Base-by-base conservation (phyloP, 2,329 filamentous ascomycete genomes). In the Talaromyces sp. region DNA sequence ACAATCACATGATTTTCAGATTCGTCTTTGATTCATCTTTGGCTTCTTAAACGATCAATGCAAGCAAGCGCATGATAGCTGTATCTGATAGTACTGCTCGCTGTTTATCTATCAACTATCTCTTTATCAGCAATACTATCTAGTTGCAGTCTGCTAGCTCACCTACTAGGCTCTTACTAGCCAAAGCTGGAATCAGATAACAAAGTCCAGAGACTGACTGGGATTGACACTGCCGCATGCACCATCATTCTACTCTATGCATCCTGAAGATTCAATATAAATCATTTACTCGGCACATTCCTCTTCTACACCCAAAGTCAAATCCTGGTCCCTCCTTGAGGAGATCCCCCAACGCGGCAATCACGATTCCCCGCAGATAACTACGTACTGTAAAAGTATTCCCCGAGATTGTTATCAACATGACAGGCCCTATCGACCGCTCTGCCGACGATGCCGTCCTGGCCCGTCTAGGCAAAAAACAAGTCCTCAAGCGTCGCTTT, bases 381-480 rank as follows among this genome's bases (percentile, higher is more conserved):
- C n/a, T 22, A 8, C 31, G 33, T 56, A 56, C 52, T 56, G 52
- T 56, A 56, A 56, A 56, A 52, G 48, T 33, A 31, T 50, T 27
- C 27, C 48, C 27, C 14, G 6, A 4, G 31, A n/a, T n/a, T 33
- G 3, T 24, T 19, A 35, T n/a, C 43, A 39, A 50, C 31, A 56
- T 64, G 47, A 67, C 64, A 9, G 59, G 59, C 52, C 64, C 64
- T 10, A 56, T 62, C 37, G n/a, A 61, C 35, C 39, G 48, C 24
- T 65, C 66, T 31, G 66, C 64, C 65, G 79, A 82, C 67, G 72
- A 71, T 57, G 74, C 73, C 61, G 73, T 72, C 19, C 72, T 82
- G 60, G 79, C 79, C 31, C 70, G 78, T 37, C 74, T 81, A 22
- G 79, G 79, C 66, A 81, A 82, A 71, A 81, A 80, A 66, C 78